Base-by-base conservation (phyloP, 768 basidiomycete genomes). In the Butyriboletus loyo region DNA sequence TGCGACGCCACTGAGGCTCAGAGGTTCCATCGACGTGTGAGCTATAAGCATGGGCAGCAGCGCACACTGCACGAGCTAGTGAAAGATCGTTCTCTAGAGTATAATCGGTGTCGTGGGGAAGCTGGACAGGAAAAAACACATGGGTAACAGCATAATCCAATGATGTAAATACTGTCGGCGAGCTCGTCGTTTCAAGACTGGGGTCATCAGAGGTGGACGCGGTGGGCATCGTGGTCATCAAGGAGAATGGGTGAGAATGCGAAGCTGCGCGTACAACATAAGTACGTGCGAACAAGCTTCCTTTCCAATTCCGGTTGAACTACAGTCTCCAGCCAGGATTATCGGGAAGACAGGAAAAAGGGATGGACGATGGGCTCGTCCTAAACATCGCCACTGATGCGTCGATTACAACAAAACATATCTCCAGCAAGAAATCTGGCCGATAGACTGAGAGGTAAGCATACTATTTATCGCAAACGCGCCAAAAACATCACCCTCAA, bases 391-490 rank as follows among this genome's bases (percentile, higher is more conserved):
- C 79, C 22, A 64, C 70, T 2, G 76, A 80, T 46, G 60, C 70
- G 44, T 50, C 62, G 14, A 50, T 54, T 22, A 7, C 60, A 32
- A 58, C 70, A 19, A 72, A 55, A 21, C 73, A 72, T 48, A 38
- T 52, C 5, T 44, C 40, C 0, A 60, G 54, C 13, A 79, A 77
- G 54, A 87, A 84, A 62, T 82, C 83, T 22, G 85, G 86, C 13
- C 75, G 85, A 69, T 89, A 87, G 86, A 88, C 84, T 13, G 87
- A 89, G 65, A 80, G 92, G 89, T 87, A 58, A 50, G 76, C 66
- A 21, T 28, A n/a, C n/a, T n/a, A n/a, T n/a, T n/a, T n/a, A 54
- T 36, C 48, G 14, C 51, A 49, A 19, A 50, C 37, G 24, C 7
- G 1, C 40, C 8, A 10, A n/a, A 34, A 21, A n/a, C 36, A 42